Evolutionary conservation across 2,329 filamentous ascomycete species (phyloP).

Genomic region (Aureobasidium sp.): DNA sequence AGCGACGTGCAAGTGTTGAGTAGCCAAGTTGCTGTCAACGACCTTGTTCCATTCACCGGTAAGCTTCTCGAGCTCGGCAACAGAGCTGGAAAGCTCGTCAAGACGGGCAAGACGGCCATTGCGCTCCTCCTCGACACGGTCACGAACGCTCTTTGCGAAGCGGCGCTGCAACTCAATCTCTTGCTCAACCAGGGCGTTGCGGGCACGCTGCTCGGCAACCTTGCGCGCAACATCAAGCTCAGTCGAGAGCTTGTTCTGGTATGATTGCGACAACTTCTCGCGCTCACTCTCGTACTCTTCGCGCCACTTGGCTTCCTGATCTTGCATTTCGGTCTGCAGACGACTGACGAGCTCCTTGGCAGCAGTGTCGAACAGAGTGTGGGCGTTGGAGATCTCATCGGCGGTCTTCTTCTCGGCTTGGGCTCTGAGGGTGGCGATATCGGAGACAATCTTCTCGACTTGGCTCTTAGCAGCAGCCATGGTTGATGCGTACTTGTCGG

Average conservation of each 20-base stretch:
- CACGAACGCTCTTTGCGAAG: slow-evolving; percentile 69
- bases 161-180: slow-evolving; percentile 79
- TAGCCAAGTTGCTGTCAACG: slow-evolving; percentile 81
- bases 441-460: slow-evolving; percentile 65
- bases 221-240: slow-evolving; percentile 73
- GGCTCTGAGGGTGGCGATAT: slow-evolving; percentile 67
- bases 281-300: slow-evolving; percentile 85
- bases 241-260: slow-evolving; percentile 69
- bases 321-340: slow-evolving; percentile 74
- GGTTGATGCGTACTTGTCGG: slow-evolving; percentile 66
- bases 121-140: slow-evolving; percentile 81
- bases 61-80: slow-evolving; percentile 77
- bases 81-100: slow-evolving; percentile 65
- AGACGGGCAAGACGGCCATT: slow-evolving; percentile 80
- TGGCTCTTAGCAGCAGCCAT: slow-evolving; percentile 82
- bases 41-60: slow-evolving; percentile 86
- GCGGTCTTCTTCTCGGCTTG: slow-evolving; percentile 63
- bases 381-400: slow-evolving; percentile 60
- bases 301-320: slow-evolving; percentile 75
- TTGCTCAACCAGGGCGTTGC: slow-evolving; percentile 84
- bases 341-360: slow-evolving; percentile 80
- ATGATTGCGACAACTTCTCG: slow-evolving; percentile 65
- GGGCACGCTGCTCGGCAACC: slow-evolving; percentile 71
- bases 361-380: slow-evolving; percentile 75
- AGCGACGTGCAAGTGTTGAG: slow-evolving; percentile 92